Conservation (phyloP, 2,329 filamentous ascomycete genomes). For the Exophiala phaeomuriformis region DNA sequence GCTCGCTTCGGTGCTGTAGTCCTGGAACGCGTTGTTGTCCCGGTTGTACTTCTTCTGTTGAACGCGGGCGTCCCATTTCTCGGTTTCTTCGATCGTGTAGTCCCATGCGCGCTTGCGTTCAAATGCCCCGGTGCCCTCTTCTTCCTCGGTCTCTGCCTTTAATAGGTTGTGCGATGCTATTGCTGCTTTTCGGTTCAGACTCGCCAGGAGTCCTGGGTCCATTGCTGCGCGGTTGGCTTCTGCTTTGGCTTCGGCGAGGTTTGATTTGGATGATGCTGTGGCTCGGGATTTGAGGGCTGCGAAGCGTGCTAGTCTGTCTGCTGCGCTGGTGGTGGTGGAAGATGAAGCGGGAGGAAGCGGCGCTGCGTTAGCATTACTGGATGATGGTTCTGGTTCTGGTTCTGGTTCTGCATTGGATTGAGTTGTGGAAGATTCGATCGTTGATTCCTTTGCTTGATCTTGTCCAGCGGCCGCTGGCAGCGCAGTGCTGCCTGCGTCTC, state of each 20-base stretch:
- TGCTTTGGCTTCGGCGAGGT: conserved; percentile 73
- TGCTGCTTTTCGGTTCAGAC: conserved; percentile 77
- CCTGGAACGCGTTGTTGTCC: conserved; percentile 82
- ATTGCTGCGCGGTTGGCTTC: conserved; percentile 73
- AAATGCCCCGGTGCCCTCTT: conserved; percentile 57
- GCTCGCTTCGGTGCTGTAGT: conserved; percentile 77
- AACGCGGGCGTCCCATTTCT: conserved; percentile 85
- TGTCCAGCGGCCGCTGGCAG: neutral
- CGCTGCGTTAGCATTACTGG: too few species aligned
- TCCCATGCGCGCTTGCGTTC: conserved; percentile 98
- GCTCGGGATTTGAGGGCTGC: conserved; percentile 27
- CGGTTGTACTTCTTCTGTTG: conserved; percentile 75
- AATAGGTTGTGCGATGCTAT: conserved; percentile 87
- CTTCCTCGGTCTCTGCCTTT: conserved; percentile 82
- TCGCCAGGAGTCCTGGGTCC: conserved; percentile 68
- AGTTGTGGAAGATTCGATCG: neutral
- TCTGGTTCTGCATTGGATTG: too few species aligned
- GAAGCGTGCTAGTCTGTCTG: conserved; percentile 26
- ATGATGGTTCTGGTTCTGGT: too few species aligned
- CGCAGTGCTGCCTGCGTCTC: too few species aligned
- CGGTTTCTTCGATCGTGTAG: conserved; percentile 92
- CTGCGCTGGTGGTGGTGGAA: conserved; percentile 2
- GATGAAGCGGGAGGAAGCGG: neutral
- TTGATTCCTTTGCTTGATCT: too few species aligned
- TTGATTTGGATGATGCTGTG: conserved; percentile 54